These are phyloP conservation scores for Penicillium coffeae DNA, from an alignment of 495 filamentous ascomycete species.

Conservation along the genomic window DNA sequence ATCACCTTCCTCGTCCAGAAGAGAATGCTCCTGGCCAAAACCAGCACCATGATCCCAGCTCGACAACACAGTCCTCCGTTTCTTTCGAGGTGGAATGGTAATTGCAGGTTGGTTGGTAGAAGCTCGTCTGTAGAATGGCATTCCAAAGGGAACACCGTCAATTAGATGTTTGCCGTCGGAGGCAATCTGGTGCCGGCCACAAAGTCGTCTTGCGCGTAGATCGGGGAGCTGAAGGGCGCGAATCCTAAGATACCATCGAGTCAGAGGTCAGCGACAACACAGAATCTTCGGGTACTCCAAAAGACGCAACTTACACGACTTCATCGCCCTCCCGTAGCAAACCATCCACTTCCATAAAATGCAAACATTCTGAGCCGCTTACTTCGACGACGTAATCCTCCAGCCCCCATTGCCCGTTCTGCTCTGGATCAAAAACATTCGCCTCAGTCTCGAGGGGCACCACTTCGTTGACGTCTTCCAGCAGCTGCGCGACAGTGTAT, in stretches of 20 bases:
- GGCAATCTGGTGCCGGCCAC: conserved; percentile 81
- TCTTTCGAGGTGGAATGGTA: conserved; percentile 73
- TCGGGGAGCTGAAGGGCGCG: conserved; percentile 75
- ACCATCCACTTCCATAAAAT: conserved; percentile 70
- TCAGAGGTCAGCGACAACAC: not conserved
- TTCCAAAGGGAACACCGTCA: conserved; percentile 86
- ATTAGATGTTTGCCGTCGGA: conserved; percentile 76
- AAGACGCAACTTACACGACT: conserved; percentile 59
- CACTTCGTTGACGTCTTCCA: conserved; percentile 78
- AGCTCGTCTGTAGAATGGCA: conserved; percentile 57
- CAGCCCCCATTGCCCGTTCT: conserved; percentile 68
- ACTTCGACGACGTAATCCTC: conserved; percentile 93
- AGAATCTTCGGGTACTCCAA: not conserved
- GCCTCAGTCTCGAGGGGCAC: conserved; percentile 74
- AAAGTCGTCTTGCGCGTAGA: conserved; percentile 66
- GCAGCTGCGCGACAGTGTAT: conserved; percentile 72
- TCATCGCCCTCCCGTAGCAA: conserved; percentile 81
- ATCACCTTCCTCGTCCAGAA: conserved; percentile 27
- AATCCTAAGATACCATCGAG: conserved; percentile 51
- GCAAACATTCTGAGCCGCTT: conserved; percentile 79
- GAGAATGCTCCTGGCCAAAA: not conserved
- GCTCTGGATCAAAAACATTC: conserved; percentile 31
- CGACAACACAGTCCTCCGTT: conserved; percentile 49
- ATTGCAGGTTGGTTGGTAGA: conserved; percentile 60
- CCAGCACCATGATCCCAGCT: conserved; percentile 26